These are phyloP conservation scores for Cucurbita moschata DNA, from an alignment of 306 rosid genomes.

Conservation along the genomic window DNA sequence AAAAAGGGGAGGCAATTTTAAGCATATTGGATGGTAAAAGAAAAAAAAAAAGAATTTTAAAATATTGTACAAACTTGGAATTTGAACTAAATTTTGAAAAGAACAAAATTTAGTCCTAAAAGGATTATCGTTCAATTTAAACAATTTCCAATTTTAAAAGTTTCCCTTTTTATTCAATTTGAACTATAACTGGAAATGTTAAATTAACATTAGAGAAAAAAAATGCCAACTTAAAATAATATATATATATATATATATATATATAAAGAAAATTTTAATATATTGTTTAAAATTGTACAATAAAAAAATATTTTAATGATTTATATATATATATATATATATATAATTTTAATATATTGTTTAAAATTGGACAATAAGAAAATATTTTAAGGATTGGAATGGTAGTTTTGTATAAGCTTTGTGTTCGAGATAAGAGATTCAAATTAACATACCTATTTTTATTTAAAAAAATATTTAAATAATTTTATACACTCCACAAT, in stretches of 20 bases:
- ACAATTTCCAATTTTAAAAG: neutral
- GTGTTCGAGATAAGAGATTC: too few species aligned
- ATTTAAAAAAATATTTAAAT: too few species aligned
- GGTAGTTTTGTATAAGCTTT: neutral
- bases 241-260: too few species aligned
- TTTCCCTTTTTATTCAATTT: neutral
- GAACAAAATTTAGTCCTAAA: neutral
- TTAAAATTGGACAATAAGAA: too few species aligned
- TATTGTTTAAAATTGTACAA: neutral
- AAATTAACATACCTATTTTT: too few species aligned
- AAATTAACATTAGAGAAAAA: too few species aligned
- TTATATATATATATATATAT: too few species aligned
- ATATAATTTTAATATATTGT: too few species aligned
- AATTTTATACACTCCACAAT: too few species aligned
- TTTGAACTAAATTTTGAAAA: neutral
- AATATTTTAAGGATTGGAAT: neutral
- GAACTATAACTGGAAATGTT: neutral
- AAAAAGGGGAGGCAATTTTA: too few species aligned
- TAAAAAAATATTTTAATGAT: neutral
- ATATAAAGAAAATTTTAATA: neutral
- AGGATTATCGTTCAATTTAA: neutral
- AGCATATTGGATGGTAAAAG: neutral
- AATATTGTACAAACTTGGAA: neutral
- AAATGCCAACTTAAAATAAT: too few species aligned
- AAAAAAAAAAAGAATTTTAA: neutral